These are phyloP conservation scores for Trypanosoma melophagium DNA, from an alignment of 208 protist species.

Conservation along the genomic window DNA sequence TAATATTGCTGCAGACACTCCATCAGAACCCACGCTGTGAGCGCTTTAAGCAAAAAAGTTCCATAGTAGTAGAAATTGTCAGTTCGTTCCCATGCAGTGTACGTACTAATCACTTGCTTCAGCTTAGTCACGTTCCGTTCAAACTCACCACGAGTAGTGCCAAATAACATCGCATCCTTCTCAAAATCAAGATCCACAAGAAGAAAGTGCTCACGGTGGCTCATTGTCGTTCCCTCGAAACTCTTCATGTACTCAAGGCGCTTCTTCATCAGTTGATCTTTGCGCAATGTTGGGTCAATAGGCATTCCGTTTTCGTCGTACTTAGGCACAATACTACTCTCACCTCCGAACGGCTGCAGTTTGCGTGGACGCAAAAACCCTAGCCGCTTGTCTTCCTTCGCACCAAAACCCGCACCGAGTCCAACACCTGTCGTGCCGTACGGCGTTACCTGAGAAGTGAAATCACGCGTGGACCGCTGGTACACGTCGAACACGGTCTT, in stretches of 20 bases:
- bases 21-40: conserved; percentile 72
- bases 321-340: conserved; percentile 57
- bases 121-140: conserved; percentile 77
- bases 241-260: conserved; percentile 80
- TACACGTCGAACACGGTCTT: conserved; percentile 73
- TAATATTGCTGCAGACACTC: conserved; percentile 83
- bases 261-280: conserved; percentile 62
- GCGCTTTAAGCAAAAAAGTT: conserved; percentile 60
- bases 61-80: conserved; percentile 88
- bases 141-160: conserved; percentile 79
- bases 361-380: conserved; percentile 76
- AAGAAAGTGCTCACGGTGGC: conserved; percentile 80
- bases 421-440: conserved; percentile 50
- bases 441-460: conserved; percentile 74
- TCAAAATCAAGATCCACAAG: conserved; percentile 87
- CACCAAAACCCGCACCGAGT: conserved; percentile 81
- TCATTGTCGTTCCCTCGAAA: conserved; percentile 79
- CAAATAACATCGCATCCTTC: conserved; percentile 83
- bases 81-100: conserved; percentile 80
- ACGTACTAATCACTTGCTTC: conserved; percentile 78
- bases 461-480: conserved; percentile 73
- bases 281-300: conserved; percentile 62
- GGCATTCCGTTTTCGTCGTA: conserved; percentile 70
- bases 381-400: conserved; percentile 75
- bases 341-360: conserved; percentile 59